Evolutionary conservation across 495 filamentous ascomycete species (phyloP), one percentile per base, ranked within the genome.

Genomic region (Poronia punctata): DNA sequence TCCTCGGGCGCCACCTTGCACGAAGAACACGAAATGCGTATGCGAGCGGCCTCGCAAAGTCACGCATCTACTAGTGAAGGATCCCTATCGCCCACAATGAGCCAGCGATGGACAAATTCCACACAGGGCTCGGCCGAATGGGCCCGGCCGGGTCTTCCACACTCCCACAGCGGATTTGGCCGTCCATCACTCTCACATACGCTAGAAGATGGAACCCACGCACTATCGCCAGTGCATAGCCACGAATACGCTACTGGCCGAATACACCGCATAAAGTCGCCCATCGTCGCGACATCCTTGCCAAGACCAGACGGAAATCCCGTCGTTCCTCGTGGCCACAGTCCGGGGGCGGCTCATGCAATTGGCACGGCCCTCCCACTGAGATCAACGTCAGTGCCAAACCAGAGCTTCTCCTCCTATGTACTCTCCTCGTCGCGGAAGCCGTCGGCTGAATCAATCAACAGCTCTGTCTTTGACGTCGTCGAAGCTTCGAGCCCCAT

Each of bases 391-490:
- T 56, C 55, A 17, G 39, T 53, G 36, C 35, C 46, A 26, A 53
- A 40, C 5, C 49, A 50, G 18, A 47, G 21, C 8, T 28, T 29
- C 39, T 23, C 34, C 15, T 41, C 52, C 35, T 40, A 45, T 22
- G 15, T 45, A 18, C 54, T 45, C 26, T 40, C n/a, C n/a, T n/a
- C 48, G 5, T 45, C 36, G 20, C 52, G 49, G 10, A 47, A 35
- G 26, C 52, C 46, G 15, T 59, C 55, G 17, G 56, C 55, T 17
- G 55, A 59, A 38, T 59, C 55, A 3, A 51, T 59, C 11, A 59
- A 59, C 42, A 59, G 55, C 41, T 59, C 55, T 16, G 55, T 59
- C 14, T 59, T 59, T 10, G 55, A 59, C 20, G 36, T 59, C 8
- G 39, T 59, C 20, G 55, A 59, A 12, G 50, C 46, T 16, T 43